A percentile compares a stretch with the other conserved stretches of the same genome.
Evolutionary conservation across 192 early-diverging fungal species (phyloP).

Genomic region (Backusella tarrabulga): DNA sequence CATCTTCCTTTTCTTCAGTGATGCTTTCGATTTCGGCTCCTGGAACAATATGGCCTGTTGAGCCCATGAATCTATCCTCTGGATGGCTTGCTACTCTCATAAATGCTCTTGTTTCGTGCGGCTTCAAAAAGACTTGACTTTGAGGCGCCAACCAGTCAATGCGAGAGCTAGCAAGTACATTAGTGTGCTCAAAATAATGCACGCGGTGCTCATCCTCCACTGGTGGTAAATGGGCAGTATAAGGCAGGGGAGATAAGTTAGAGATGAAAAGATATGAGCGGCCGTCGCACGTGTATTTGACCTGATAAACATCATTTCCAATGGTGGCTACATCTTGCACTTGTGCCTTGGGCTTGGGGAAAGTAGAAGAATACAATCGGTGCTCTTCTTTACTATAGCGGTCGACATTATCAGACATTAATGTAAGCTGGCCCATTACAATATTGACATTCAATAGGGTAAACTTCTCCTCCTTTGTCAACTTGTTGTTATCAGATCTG

Average conservation of each 20-base stretch:
- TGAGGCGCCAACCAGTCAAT: slow-evolving; percentile 10
- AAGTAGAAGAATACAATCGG: slow-evolving; percentile 22
- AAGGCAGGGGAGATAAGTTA: slow-evolving; percentile 23
- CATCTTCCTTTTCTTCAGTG: background rate
- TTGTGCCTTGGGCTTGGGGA: slow-evolving; percentile 19
- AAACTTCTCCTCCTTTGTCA: slow-evolving; percentile 26
- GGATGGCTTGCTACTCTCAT: background rate
- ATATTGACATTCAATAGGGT: slow-evolving; percentile 29
- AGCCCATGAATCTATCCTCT: slow-evolving; percentile 20
- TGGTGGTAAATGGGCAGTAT: background rate
- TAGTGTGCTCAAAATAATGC: slow-evolving; percentile 25
- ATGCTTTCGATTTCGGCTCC: slow-evolving; percentile 27
- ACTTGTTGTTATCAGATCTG: slow-evolving; percentile 31
- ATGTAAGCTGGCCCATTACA: slow-evolving; percentile 23
- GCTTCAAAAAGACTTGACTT: background rate
- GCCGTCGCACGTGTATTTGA: slow-evolving; percentile 5
- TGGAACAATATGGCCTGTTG: slow-evolving; percentile 28
- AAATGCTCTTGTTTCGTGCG: slow-evolving; percentile 26
- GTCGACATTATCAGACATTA: slow-evolving; percentile 36
- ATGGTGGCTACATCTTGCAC: background rate
- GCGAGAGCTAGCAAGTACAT: slow-evolving; percentile 11
- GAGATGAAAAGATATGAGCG: slow-evolving; percentile 14
- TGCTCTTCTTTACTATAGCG: slow-evolving; percentile 25
- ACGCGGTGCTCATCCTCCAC: background rate
- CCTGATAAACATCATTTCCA: slow-evolving; percentile 19